A percentile compares a stretch with the other conserved stretches of the same genome.
Evolutionary conservation across 768 basidiomycete species (phyloP).

Genomic region (Calocybe cyanea): DNA sequence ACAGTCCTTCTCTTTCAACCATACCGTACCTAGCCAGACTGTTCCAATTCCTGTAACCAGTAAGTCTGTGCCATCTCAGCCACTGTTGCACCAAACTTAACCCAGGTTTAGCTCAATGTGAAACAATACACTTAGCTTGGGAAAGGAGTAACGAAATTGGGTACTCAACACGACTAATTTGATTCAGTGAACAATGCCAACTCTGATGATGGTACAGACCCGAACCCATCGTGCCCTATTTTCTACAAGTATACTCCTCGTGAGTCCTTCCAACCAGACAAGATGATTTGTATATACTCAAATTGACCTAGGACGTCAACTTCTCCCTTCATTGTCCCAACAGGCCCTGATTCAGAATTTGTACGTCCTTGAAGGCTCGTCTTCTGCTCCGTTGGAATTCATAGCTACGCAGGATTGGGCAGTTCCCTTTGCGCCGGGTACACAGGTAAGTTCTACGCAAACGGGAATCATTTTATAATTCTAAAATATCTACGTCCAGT

Average conservation of each 20-base stretch:
- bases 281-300: neutral
- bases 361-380: constrained; percentile 30
- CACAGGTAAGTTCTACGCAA: constrained; percentile 31
- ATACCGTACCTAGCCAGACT: constrained; percentile 29
- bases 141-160: constrained; percentile 34
- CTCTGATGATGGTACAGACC: constrained; percentile 38
- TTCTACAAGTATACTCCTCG: constrained; percentile 60
- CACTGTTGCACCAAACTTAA: constrained; percentile 1
- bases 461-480: neutral
- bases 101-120: constrained; percentile 36
- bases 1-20: constrained; percentile 45
- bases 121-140: constrained; percentile 41
- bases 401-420: constrained; percentile 42
- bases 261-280: constrained; percentile 25
- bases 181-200: neutral
- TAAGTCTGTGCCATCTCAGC: constrained; percentile 13
- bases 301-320: constrained; percentile 35
- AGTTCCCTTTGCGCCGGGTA: constrained; percentile 57
- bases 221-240: constrained; percentile 53
- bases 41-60: constrained; percentile 38
- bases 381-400: neutral
- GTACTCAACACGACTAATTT: constrained; percentile 20
- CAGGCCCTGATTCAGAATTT: constrained; percentile 41
- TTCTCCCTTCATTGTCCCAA: constrained; percentile 48
- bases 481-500: constrained; percentile 30